Percentiles rank a stretch among this genome's conserved stretches.
These are phyloP conservation scores for Nelumbo lutea DNA, from an alignment of 164 flowering plant genomes.

Conservation along the genomic window DNA sequence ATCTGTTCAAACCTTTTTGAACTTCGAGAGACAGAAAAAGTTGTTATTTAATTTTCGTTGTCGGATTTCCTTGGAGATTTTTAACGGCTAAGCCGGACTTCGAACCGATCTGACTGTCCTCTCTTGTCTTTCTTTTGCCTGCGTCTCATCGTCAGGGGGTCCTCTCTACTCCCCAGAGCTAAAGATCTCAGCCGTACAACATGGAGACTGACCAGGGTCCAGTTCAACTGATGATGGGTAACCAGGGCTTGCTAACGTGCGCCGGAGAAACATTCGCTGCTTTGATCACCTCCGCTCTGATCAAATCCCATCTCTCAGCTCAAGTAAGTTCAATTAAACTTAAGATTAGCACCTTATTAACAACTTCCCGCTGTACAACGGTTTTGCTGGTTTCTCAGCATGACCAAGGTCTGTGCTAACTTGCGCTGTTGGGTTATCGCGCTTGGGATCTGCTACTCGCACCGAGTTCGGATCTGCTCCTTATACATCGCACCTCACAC, in stretches of 20 bases:
- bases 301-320: conserved; percentile 19
- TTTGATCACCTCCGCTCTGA: conserved; percentile 23
- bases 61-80: conserved; percentile 10
- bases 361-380: too few species aligned
- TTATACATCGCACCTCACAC: too few species aligned
- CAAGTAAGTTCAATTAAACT: conserved; percentile 16
- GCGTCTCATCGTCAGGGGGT: conserved; percentile 5
- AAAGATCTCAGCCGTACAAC: conserved; percentile 10
- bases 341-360: not conserved
- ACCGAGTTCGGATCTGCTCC: too few species aligned
- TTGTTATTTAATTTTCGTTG: conserved; percentile 4
- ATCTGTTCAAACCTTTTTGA: not conserved
- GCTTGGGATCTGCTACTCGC: too few species aligned
- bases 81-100: not conserved
- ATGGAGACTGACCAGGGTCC: conserved; percentile 30
- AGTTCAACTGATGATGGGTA: conserved; percentile 8
- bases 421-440: not conserved
- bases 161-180: not conserved
- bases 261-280: conserved; percentile 24
- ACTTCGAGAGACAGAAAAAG: not conserved
- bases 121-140: not conserved
- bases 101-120: conserved; percentile 26
- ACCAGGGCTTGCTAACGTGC: conserved; percentile 21
- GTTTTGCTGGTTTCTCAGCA: not conserved
- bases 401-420: not conserved